Percentiles rank a stretch among this genome's conserved stretches.
Evolutionary conservation across 257 asterid species (phyloP).

Genomic region (Paraleonurus japonicus): DNA sequence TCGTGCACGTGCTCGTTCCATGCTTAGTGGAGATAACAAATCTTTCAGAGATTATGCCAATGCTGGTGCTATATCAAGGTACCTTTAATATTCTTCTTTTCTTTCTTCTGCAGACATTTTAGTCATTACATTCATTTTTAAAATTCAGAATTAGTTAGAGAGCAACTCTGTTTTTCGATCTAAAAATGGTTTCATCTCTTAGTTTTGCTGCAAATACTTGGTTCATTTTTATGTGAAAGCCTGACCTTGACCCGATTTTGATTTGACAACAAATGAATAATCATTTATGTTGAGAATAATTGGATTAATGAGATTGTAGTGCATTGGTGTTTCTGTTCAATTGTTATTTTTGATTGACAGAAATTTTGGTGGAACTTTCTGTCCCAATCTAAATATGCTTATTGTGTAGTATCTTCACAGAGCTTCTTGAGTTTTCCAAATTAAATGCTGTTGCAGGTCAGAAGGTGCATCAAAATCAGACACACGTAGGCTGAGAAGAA

Average conservation of each 20-base stretch:
- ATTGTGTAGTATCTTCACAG: background rate
- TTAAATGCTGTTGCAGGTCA: slow-evolving; percentile 58
- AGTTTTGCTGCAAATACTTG: background rate
- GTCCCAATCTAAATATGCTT: slow-evolving; percentile 5
- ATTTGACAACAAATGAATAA: background rate
- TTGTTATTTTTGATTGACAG: slow-evolving; percentile 8
- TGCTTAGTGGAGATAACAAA: slow-evolving; percentile 83
- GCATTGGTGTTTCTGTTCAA: slow-evolving; percentile 4
- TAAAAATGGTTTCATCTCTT: slow-evolving; percentile 9
- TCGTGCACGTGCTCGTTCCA: slow-evolving; percentile 75
- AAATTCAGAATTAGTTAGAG: background rate
- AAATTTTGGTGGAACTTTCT: background rate
- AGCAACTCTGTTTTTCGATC: slow-evolving; percentile 5
- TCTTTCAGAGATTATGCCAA: slow-evolving; percentile 53
- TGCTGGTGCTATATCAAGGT: slow-evolving; percentile 70
- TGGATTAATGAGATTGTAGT: background rate
- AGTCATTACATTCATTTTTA: background rate
- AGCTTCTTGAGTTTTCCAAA: slow-evolving; percentile 19
- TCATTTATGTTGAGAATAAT: slow-evolving; percentile 4
- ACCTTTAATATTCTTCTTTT: slow-evolving; percentile 8
- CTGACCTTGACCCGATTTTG: slow-evolving; percentile 7
- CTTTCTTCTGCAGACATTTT: background rate
- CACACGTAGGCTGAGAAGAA: slow-evolving; percentile 76
- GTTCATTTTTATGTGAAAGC: slow-evolving; percentile 12
- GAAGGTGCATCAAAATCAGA: slow-evolving; percentile 84